These are phyloP conservation scores for Chalciporus pseudorubinellus DNA, from an alignment of 768 basidiomycete genomes.

Conservation along the genomic window DNA sequence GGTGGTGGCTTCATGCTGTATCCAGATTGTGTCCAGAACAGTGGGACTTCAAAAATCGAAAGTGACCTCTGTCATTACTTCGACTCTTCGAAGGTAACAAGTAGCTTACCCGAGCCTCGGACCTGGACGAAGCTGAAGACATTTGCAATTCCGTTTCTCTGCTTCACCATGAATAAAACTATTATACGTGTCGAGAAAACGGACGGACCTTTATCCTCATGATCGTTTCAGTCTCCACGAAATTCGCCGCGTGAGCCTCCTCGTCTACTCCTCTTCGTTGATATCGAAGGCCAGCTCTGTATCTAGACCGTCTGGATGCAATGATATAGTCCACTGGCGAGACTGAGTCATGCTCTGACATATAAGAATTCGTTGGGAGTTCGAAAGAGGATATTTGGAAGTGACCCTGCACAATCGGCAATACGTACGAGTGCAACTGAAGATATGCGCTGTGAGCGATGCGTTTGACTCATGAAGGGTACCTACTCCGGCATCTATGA, in stretches of 20 bases:
- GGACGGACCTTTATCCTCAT: constrained; percentile 70
- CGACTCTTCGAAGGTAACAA: neutral
- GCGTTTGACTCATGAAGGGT: neutral
- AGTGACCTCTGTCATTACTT: neutral
- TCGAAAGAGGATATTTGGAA: constrained; percentile 73
- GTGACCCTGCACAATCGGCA: constrained; percentile 93
- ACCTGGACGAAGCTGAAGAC: constrained; percentile 88
- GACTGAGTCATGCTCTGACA: constrained; percentile 35
- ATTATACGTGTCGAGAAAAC: neutral
- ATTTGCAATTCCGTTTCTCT: constrained; percentile 76
- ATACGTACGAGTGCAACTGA: constrained; percentile 77
- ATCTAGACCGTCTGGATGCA: constrained; percentile 80
- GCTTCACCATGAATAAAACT: constrained; percentile 1
- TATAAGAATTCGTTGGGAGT: constrained; percentile 44
- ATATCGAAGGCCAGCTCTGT: constrained; percentile 91
- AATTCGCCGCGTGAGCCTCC: constrained; percentile 90
- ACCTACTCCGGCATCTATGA: constrained; percentile 83
- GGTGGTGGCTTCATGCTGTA: constrained; percentile 89
- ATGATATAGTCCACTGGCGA: constrained; percentile 72
- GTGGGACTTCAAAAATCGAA: constrained; percentile 59
- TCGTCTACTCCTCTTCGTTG: constrained; percentile 95
- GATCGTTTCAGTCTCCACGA: constrained; percentile 93
- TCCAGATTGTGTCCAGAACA: constrained; percentile 90
- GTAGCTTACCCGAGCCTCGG: constrained; percentile 76
- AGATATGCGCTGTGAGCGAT: neutral